Percentiles rank a stretch among this genome's conserved stretches.
phyloP scores from a whole-genome alignment of 805 yeast genomes.

The Yamadazyma sp. region DNA sequence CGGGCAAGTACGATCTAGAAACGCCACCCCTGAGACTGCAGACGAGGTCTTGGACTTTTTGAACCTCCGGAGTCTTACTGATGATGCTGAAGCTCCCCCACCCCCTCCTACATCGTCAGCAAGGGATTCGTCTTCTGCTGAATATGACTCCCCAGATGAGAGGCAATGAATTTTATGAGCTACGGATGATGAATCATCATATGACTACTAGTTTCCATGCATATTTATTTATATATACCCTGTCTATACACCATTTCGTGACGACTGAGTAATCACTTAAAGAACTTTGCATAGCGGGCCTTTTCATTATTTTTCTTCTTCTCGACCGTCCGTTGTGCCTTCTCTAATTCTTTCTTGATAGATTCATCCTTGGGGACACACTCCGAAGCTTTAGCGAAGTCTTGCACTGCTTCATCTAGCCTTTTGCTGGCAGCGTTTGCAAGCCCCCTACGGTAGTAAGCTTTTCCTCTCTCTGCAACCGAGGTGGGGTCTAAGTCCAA shows the following conservation, averaged over 20 bases:
- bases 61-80: constrained; percentile 27
- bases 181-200: not conserved
- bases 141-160: constrained; percentile 1
- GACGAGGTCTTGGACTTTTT: constrained; percentile 26
- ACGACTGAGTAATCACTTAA: no score
- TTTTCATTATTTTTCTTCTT: constrained; percentile 49
- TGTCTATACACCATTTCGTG: no score
- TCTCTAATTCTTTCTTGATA: constrained; percentile 45
- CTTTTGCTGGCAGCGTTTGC: constrained; percentile 45
- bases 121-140: constrained; percentile 5
- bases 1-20: no score
- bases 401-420: constrained; percentile 49
- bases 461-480: constrained; percentile 53
- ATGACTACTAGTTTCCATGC: not conserved
- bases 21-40: not conserved
- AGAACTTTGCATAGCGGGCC: constrained; percentile 63
- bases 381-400: constrained; percentile 44
- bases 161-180: not conserved
- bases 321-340: constrained; percentile 40
- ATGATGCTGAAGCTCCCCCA: constrained; percentile 13
- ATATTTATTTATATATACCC: constrained; percentile 5
- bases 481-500: constrained; percentile 47
- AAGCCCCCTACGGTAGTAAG: constrained; percentile 55
- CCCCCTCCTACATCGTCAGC: constrained; percentile 6
- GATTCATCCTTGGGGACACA: constrained; percentile 50